Conservation (phyloP, 768 basidiomycete species). For the Suillus hirtellus region DNA sequence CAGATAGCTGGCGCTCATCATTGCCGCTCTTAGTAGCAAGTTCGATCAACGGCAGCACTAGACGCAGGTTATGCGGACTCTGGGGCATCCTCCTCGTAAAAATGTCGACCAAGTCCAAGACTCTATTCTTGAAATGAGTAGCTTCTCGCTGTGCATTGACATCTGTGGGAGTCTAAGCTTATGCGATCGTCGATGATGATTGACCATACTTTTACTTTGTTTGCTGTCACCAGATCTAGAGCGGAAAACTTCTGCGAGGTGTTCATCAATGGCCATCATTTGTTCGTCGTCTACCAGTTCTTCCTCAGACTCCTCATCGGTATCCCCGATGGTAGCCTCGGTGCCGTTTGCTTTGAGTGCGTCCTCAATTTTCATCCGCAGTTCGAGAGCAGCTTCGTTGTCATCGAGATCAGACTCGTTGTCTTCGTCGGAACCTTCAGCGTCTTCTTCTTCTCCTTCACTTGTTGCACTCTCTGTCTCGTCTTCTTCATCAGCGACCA, state of each 20-base stretch:
- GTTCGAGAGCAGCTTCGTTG: conserved; percentile 46
- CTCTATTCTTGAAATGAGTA: conserved; percentile 93
- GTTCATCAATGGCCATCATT: conserved; percentile 95
- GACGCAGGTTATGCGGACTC: conserved; percentile 64
- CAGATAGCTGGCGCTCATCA: conserved; percentile 86
- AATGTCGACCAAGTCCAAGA: conserved; percentile 90
- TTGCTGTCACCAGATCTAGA: conserved; percentile 62
- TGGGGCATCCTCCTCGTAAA: conserved; percentile 77
- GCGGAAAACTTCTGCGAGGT: conserved; percentile 86
- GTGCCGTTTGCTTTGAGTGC: conserved; percentile 61
- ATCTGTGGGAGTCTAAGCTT: conserved; percentile 35
- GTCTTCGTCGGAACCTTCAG: conserved; percentile 35
- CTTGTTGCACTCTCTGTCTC: conserved; percentile 43
- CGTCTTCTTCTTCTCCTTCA: conserved; percentile 39
- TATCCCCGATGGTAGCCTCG: conserved; percentile 51
- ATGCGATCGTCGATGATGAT: neutral
- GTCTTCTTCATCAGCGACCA: conserved; percentile 42
- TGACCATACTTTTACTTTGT: conserved; percentile 58
- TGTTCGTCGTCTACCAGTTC: conserved; percentile 94
- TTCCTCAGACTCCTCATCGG: conserved; percentile 59
- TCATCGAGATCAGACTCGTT: conserved; percentile 49
- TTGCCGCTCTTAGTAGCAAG: conserved; percentile 63
- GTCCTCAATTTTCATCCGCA: conserved; percentile 68
- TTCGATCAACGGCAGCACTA: conserved; percentile 77
- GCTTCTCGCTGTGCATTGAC: conserved; percentile 81